Base-by-base conservation (phyloP, 345 rosid genomes). In the Eucalyptus dawsonii region DNA sequence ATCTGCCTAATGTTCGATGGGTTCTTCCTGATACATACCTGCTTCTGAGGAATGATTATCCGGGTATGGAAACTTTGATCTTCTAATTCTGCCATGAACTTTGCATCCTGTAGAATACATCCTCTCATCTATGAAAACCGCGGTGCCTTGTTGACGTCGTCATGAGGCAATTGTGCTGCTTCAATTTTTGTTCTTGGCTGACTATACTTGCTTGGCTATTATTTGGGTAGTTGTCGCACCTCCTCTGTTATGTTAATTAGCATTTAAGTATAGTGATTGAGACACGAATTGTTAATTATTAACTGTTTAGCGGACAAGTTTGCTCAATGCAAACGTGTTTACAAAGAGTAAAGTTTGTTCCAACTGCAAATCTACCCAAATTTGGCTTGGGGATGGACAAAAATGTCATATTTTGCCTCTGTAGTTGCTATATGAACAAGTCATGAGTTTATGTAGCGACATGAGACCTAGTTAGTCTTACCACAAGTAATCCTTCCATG, bases 1-100 rank as follows among this genome's bases (percentile, higher is more conserved):
- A 96, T 87, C 88, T 98, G 92, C 95, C 97, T 14, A 90, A 91
- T 50, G 99, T 97, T 50, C 95, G 97, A 12, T 96, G 99, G 99
- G 99, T 97, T 92, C 97, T 98, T 89, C 99, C 99, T 31, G 99
- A 98, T 93, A 95, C 99, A 16, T 98, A 95, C 92, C 67, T 96
- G 88, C 54, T 51, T 51, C 54, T 17, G 54, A 97, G 96, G 94
- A 96, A 95, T 87, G 92, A 97, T 95, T 92, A 95, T 96, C 87
- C 56, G 96, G 99, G 99, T 97, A 91, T 92, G 91, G 37, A 58
- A 10, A 3, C 34, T 50, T 56, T 13, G 44, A 50, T 49, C 25
- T 56, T 86, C 58, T 86, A n/a, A 37, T 29, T 50, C 44, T 47
- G 8, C 37, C 44, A 13, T 86, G 53, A 25, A 29, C 31, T 47